These are phyloP conservation scores for Fusarium burgessii DNA, from an alignment of 2,329 filamentous ascomycete species.

Conservation along the genomic window DNA sequence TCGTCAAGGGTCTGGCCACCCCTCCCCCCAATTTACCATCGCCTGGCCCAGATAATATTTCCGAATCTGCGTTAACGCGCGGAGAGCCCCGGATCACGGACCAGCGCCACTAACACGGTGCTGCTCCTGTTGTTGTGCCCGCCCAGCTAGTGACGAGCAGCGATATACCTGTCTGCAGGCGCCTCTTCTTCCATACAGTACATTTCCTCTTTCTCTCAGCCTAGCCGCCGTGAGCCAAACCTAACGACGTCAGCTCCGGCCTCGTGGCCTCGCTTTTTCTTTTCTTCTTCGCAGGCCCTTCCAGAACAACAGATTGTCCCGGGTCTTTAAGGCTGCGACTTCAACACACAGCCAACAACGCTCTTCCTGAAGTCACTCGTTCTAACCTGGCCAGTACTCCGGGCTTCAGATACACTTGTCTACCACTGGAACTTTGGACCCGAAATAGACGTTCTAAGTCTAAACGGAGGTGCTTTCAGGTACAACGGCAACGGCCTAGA, in stretches of 20 bases:
- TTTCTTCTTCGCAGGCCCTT: slow-evolving; percentile 39
- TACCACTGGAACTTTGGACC: slow-evolving; percentile 5
- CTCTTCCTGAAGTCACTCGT: slow-evolving; percentile 31
- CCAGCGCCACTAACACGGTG: slow-evolving; percentile 51
- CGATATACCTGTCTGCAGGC: slow-evolving; percentile 50
- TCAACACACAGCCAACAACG: slow-evolving; percentile 10
- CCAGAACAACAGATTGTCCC: slow-evolving; percentile 33
- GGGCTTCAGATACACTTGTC: slow-evolving; percentile 12
- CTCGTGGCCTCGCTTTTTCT: slow-evolving; percentile 45
- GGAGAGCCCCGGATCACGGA: slow-evolving; percentile 58
- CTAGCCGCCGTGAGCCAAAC: slow-evolving; percentile 41
- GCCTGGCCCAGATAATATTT: slow-evolving; percentile 61
- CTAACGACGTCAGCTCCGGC: slow-evolving; percentile 45
- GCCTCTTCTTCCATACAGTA: slow-evolving; percentile 44
- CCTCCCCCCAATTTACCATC: slow-evolving; percentile 53
- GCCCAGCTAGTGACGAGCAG: slow-evolving; percentile 49
- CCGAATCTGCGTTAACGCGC: slow-evolving; percentile 61
- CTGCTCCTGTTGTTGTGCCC: slow-evolving; percentile 50
- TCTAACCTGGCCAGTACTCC: slow-evolving; percentile 18
- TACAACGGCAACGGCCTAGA: slow-evolving; percentile 21
- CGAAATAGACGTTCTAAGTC: slow-evolving; percentile 9
- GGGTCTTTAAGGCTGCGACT: slow-evolving; percentile 24
- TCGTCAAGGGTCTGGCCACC: slow-evolving; percentile 54
- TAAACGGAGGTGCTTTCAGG: slow-evolving; percentile 3
- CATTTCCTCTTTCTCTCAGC: slow-evolving; percentile 45